Conservation (phyloP, 805 yeast genomes). For the Jamesozyma jinghongensis region DNA sequence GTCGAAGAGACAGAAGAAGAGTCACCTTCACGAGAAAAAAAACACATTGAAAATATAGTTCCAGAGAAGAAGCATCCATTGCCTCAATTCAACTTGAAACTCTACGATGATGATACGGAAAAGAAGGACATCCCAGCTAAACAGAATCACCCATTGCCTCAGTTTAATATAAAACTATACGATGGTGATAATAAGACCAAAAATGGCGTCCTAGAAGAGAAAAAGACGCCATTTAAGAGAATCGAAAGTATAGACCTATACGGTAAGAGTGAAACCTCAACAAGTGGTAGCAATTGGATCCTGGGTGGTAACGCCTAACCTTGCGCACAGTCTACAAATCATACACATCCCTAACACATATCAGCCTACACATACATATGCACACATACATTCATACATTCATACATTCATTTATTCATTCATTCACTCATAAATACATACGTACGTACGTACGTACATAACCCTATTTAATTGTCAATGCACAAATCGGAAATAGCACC, state of each 20-base stretch:
- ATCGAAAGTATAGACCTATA: slow-evolving; percentile 26
- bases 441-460: no score
- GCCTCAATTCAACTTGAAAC: slow-evolving; percentile 2
- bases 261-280: slow-evolving; percentile 17
- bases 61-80: not conserved
- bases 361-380: not conserved
- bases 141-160: not conserved
- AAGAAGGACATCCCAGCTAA: no score
- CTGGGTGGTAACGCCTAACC: slow-evolving; percentile 28
- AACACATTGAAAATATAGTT: not conserved
- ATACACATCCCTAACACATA: no score
- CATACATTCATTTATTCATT: not conserved
- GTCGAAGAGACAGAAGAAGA: not conserved
- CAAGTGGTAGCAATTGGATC: slow-evolving; percentile 19
- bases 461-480: no score
- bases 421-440: not conserved
- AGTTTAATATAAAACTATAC: slow-evolving; percentile 5
- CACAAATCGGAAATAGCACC: no score
- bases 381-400: not conserved
- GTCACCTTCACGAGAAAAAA: no score
- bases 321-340: no score
- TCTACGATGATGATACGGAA: slow-evolving; percentile 2
- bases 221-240: slow-evolving; percentile 19
- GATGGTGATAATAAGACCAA: slow-evolving; percentile 1
- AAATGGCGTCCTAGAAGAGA: slow-evolving; percentile 1